Conservation (phyloP, 768 basidiomycete species). For the Psilocybe cyanescens region DNA sequence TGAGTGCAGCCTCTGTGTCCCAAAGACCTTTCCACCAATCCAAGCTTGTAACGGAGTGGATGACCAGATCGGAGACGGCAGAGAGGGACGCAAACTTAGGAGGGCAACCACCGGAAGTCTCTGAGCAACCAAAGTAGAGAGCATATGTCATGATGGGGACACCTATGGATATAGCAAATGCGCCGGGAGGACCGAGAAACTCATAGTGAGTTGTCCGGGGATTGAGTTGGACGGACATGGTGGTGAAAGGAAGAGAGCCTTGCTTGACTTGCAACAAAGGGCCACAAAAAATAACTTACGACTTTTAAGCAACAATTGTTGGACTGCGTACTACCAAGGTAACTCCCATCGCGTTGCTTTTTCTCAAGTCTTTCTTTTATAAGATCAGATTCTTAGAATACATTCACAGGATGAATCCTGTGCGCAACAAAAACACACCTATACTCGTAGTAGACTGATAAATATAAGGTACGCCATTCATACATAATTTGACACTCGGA, state of each 20-base stretch:
- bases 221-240: constrained; percentile 46
- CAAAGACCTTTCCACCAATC: constrained; percentile 79
- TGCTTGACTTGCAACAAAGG: background rate
- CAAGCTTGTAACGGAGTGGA: constrained; percentile 48
- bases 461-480: constrained; percentile 3
- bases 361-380: background rate
- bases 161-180: constrained; percentile 66
- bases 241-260: background rate
- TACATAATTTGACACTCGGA: constrained; percentile 9
- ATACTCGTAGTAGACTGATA: background rate
- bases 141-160: constrained; percentile 76
- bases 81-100: constrained; percentile 39
- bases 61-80: constrained; percentile 44
- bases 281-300: constrained; percentile 1
- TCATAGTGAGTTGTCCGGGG: constrained; percentile 77
- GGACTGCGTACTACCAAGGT: background rate
- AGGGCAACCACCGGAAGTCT: constrained; percentile 70
- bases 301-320: background rate
- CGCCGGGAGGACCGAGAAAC: constrained; percentile 83
- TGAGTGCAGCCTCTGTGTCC: constrained; percentile 76
- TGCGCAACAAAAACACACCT: background rate
- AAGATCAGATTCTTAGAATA: background rate
- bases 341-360: background rate
- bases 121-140: constrained; percentile 80
- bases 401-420: background rate